Percentiles rank a stretch among this genome's conserved stretches.
These are phyloP conservation scores for Cercospora zeina DNA, from an alignment of 2,329 filamentous ascomycete species.

Conservation along the genomic window DNA sequence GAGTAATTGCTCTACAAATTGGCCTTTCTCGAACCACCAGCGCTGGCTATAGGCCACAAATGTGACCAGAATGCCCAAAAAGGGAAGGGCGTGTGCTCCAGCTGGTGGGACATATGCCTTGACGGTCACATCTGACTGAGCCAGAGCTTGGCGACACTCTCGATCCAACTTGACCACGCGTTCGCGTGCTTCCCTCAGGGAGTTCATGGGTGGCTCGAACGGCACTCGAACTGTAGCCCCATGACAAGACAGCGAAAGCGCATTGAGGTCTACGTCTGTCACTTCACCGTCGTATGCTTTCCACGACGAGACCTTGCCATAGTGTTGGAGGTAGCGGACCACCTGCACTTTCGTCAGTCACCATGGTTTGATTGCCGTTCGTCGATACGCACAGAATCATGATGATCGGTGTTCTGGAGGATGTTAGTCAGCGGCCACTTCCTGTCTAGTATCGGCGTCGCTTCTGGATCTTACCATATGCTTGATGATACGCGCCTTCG, in stretches of 20 bases:
- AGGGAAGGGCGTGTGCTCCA: conserved; percentile 56
- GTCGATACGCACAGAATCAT: conserved; percentile 55
- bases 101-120: conserved; percentile 54
- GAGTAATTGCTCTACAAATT: conserved; percentile 42
- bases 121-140: conserved; percentile 58
- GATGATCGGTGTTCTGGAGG: conserved; percentile 72
- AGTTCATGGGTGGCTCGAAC: conserved; percentile 69
- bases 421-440: not conserved
- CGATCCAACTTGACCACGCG: conserved; percentile 73
- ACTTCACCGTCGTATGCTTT: conserved; percentile 62
- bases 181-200: conserved; percentile 65
- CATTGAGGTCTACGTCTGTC: conserved; percentile 63
- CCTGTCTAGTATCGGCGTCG: not conserved
- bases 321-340: conserved; percentile 74
- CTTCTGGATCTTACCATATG: not conserved
- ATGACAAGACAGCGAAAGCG: conserved; percentile 61
- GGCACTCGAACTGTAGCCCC: conserved; percentile 57
- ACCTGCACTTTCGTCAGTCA: conserved; percentile 46
- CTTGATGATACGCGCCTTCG: not conserved
- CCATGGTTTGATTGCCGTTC: not conserved
- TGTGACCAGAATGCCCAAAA: conserved; percentile 58
- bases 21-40: conserved; percentile 55
- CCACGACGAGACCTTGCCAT: conserved; percentile 58
- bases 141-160: conserved; percentile 60
- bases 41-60: conserved; percentile 54